Evolutionary conservation across 495 filamentous ascomycete genomes (phyloP), one percentile per base, ranked within the genome.

Genomic region (Neurospora sp.): DNA sequence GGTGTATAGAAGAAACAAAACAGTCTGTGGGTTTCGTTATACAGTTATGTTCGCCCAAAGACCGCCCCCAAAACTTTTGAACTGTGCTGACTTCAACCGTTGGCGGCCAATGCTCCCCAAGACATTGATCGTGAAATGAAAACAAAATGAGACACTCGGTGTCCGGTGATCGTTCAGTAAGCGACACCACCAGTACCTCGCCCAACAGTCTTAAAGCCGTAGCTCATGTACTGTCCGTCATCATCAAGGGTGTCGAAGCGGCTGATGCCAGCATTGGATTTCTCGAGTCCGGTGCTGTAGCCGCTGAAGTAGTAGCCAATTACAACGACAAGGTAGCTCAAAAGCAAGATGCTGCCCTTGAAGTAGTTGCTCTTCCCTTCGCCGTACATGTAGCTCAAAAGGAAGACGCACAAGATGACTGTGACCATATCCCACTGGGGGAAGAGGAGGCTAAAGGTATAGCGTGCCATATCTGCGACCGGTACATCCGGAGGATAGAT

Each of bases 351-450:
- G 73, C 93, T 97, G 68, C 96, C 96, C 82, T 90, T 94, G 88
- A 94, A 94, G 82, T 94, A 94, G 80, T 94, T 94, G 82, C 92
- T 93, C 87, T 99, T 99, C 69, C 96, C 96, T 82, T 99, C 96
- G 73, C 96, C 94, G 74, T 98, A 97, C 86, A 99, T 95, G 82
- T 98, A 97, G 71, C 93, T 96, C 45, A 99, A 87, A 44, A 99
- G 84, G 85, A 99, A 98, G 40, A 99, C 95, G 79, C 96, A 98
- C 69, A 99, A 87, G 71, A 98, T 98, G 48, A 98, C 95, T 38
- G 94, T 97, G 44, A 98, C 90, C 92, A 99, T 94, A 78, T 99
- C 96, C 96, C 96, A 99, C 79, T 98, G 96, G 8, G 96, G 96
- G 83, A 99, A 99, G 31, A 99, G 93, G 6, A 99, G 88, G 65